Percentiles rank a stretch among this genome's conserved stretches.
phyloP scores from a whole-genome alignment of 139 green algal species.

The Mychonastes homosphaera region DNA sequence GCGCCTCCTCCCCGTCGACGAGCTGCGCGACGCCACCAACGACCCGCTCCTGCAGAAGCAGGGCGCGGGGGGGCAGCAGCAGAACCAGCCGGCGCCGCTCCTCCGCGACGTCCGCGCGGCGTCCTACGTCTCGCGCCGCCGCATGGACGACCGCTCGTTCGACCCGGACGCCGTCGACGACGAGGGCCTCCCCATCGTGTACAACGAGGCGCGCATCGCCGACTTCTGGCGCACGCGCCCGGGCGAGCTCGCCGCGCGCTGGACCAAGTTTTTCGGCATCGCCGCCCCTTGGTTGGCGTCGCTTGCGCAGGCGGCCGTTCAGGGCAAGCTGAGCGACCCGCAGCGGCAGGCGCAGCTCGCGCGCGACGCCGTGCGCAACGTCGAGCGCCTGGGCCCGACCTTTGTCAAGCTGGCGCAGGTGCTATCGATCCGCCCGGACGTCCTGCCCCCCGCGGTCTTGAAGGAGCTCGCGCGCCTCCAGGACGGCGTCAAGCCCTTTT shows the following conservation, averaged over 20 bases:
- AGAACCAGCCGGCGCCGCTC: too few relatives aligned
- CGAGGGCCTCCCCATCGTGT: constrained; percentile 49
- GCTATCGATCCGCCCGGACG: constrained; percentile 71
- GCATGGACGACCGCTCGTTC: constrained; percentile 50
- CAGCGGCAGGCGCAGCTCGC: constrained; percentile 42
- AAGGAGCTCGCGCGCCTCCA: constrained; percentile 77
- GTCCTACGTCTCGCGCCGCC: constrained; percentile 53
- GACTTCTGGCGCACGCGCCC: constrained; percentile 54
- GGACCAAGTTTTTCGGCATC: background rate
- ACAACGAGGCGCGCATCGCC: constrained; percentile 61
- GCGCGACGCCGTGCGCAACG: constrained; percentile 54
- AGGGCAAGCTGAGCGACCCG: constrained; percentile 38
- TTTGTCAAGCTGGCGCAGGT: constrained; percentile 90
- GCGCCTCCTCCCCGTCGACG: too few relatives aligned
- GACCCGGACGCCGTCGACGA: constrained; percentile 59
- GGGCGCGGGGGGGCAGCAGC: too few relatives aligned
- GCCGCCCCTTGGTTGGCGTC: constrained; percentile 59
- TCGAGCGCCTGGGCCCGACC: constrained; percentile 77
- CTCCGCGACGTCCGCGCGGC: too few relatives aligned
- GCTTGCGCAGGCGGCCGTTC: constrained; percentile 55
- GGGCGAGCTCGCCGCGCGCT: constrained; percentile 45
- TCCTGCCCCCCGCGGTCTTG: constrained; percentile 72
- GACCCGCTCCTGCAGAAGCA: too few relatives aligned
- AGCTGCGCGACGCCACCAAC: too few relatives aligned
- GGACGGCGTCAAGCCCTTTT: constrained; percentile 82